These are phyloP conservation scores for Plectosphaerella cucumerina DNA, from an alignment of 2,329 filamentous ascomycete species.

Conservation along the genomic window DNA sequence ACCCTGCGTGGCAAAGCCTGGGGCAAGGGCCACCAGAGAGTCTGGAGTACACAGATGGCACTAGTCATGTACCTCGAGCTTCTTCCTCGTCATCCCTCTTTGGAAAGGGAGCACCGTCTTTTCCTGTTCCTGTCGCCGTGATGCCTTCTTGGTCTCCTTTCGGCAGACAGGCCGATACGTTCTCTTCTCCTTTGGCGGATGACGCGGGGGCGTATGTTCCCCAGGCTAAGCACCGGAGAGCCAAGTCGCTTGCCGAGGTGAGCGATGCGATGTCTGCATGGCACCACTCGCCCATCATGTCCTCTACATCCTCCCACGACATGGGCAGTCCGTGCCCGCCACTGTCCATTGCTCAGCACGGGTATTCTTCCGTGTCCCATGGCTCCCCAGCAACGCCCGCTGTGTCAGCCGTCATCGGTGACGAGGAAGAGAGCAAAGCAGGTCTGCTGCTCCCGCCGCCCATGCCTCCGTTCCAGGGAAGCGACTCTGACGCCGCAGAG, in stretches of 20 bases:
- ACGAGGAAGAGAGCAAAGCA: conserved; percentile 25
- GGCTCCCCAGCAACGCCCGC: conserved; percentile 35
- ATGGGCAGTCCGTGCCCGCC: conserved; percentile 5
- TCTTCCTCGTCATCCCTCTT: not conserved
- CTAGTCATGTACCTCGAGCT: not conserved
- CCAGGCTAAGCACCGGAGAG: conserved; percentile 5
- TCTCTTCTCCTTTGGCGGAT: not conserved
- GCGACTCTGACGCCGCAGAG: conserved; percentile 12
- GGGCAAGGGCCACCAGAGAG: conserved; percentile 2
- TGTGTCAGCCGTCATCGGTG: conserved; percentile 32
- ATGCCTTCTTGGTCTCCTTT: not conserved
- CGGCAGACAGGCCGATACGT: conserved; percentile 1
- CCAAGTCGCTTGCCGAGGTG: conserved; percentile 7
- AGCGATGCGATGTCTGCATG: not conserved
- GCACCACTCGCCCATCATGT: not conserved
- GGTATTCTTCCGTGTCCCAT: conserved; percentile 18
- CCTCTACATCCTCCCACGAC: conserved; percentile 6
- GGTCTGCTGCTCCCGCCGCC: conserved; percentile 15
- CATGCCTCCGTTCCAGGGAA: conserved; percentile 16
- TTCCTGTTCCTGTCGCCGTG: not conserved
- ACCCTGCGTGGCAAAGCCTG: not conserved
- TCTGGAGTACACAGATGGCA: not conserved
- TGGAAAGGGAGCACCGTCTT: not conserved
- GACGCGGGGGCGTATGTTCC: too few species aligned
- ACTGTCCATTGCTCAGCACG: conserved; percentile 15